Base-by-base conservation (phyloP, 768 basidiomycete species). In the Serendipita vermifera region DNA sequence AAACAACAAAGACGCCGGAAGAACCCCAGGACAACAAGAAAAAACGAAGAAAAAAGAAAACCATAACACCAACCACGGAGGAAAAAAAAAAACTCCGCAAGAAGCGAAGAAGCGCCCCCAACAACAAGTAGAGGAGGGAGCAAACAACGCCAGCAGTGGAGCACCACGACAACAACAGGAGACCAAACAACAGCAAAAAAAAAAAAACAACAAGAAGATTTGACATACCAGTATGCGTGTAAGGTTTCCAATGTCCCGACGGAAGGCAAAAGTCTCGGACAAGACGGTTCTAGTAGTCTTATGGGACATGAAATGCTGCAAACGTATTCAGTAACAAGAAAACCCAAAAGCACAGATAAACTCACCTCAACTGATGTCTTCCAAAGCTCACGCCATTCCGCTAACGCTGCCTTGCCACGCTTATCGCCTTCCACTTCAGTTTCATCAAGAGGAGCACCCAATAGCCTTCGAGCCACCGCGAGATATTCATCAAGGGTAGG, bases 351-450 rank as follows among this genome's bases (percentile, higher is more conserved):
- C 11, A 46, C 48, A 20, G 5, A 24, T 29, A 48, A 17, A 60
- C 68, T 38, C 38, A 68, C 68, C 29, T 84, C 74, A 2, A 91
- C 75, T 5, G 71, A 72, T 33, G 64, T 62, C 3, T 66, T 62
- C 90, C 90, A 94, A 35, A 75, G 63, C 0, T 60, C 33, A 29
- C 64, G 63, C 91, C 89, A 92, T 57, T 81, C 77, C n/a, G 70
- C 68, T 20, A 59, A 48, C 2, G 64, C 63, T 7, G 24, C 24
- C 46, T 22, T 51, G 24, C 46, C 39, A 6, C 15, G 5, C 1
- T 62, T 58, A 0, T 68, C 69, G 2, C 64, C 31, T 7, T 65
- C 55, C 6, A 54, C 57, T 5, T 62, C 51, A 5, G 57, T 61
- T 36, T 64, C 39, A 58, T 66, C 58, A 68, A 55, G n/a, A 65